Base-by-base conservation (phyloP, 257 asterid species). In the Salvia splendens region DNA sequence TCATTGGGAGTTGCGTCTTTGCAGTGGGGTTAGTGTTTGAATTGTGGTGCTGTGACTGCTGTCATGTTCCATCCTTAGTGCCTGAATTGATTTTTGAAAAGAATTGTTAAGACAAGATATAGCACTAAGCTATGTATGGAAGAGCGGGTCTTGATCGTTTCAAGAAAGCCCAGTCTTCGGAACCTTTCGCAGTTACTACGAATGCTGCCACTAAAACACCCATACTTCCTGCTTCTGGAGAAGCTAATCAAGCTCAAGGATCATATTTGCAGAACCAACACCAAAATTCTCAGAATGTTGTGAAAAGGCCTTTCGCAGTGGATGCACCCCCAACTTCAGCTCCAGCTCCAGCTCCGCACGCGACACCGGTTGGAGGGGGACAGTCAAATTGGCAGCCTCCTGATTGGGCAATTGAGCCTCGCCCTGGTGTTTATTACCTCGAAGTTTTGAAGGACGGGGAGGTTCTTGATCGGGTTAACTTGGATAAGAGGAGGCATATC, bases 371-470 rank as follows among this genome's bases (percentile, higher is more conserved):
- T 72, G 99, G 99, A 76, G 97, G 95, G 52, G 91, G 88, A 8
- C 99, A 88, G 74, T 94, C 99, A 8, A 83, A 81, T 46, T 94
- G 97, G 99, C 87, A 84, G 73, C 96, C 99, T 73, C 99, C 99
- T 55, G 99, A 94, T 77, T 94, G 99, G 99, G 97, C 96, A 4
- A 91, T 87, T 70, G 99, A 90, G 83, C 99, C 99, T 41, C 89
- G 92, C 1, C 85, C 91, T 0, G 97, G 96, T 12, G 95, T 94
- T 69, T 88, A 76, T 73, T 87, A 76, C 73, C 97, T 94, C 65
- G 96, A 94, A 15, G 97, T 94, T 64, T 51, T 94, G 33, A 94
- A 94, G 82, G 99, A 91, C 49, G 96, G 97, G 42, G 99, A 94
- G 82, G 91, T 88, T 81, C 87, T 94, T 55, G 99, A 88, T 75